Base-by-base conservation (phyloP, 805 yeast species). In the Yarrowia deformans region DNA sequence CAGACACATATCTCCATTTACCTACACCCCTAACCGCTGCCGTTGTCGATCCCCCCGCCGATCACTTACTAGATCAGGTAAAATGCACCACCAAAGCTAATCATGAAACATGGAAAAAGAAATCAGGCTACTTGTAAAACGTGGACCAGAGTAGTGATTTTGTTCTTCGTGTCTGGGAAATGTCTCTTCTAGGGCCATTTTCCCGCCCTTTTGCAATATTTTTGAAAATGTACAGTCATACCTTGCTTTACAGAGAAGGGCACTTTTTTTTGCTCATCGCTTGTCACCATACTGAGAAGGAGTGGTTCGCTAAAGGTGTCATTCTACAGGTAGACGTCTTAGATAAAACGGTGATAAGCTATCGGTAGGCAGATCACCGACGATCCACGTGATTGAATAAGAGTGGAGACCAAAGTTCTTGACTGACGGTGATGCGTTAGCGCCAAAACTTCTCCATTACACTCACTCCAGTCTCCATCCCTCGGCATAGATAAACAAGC, bases 41-140 rank as follows among this genome's bases (percentile, higher is more conserved):
- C 55, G 55, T 49, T 49, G 54, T 49, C 29, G 54, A 49, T 49
- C 54, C 50, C n/a, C 29, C 35, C 35, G 55, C 39, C 55, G 55
- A 50, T 50, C 55, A 29, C 18, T 35, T 52, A n/a, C 56, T 52
- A 52, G 29, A 35, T 52, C 56, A 9, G 56, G 56, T 34, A 18
- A 9, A 29, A 52, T 34, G 56, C 56, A 52, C 42, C 56, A 12
- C 35, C n/a, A 18, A 52, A 52, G 42, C 6, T 34, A n/a, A 34
- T 52, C 42, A 52, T 52, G 56, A 52, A 52, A 52, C 56, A 52
- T n/a, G 18, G 19, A 32, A 39, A 16, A 23, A 23, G 35, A 46
- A 46, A 16, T 23, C 50, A 19, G 32, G 32, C 50, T 46, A 23
- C 29, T 23, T 23, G 29, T 23, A 46, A 34, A 23, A 46, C 12